Conservation (phyloP, 495 filamentous ascomycete genomes). For the Annulohypoxylon moriforme region DNA sequence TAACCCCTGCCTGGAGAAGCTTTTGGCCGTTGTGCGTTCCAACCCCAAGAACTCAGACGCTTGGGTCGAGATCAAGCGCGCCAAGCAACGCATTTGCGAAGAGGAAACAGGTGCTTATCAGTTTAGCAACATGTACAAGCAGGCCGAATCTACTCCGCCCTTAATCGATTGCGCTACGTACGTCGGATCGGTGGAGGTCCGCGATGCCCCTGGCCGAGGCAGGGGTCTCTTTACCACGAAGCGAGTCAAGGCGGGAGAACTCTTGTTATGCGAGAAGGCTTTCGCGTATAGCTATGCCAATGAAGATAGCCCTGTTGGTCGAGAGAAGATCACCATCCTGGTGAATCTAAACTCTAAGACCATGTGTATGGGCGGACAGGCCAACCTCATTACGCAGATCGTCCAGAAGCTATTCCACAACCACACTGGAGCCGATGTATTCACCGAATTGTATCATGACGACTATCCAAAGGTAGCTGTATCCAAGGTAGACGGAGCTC, state of each 20-base stretch:
- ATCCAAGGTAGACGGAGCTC: slow-evolving; percentile 53
- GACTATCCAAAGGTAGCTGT: slow-evolving; percentile 43
- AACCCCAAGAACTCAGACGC: slow-evolving; percentile 48
- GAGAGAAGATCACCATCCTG: slow-evolving; percentile 42
- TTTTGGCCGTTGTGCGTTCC: slow-evolving; percentile 32
- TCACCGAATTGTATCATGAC: slow-evolving; percentile 60
- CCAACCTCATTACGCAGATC: slow-evolving; percentile 53
- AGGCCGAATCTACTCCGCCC: slow-evolving; percentile 49
- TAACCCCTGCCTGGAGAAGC: slow-evolving; percentile 48
- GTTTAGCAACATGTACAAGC: slow-evolving; percentile 55
- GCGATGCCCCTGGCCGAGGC: slow-evolving; percentile 45
- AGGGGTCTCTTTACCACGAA: slow-evolving; percentile 62
- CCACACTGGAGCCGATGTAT: slow-evolving; percentile 48
- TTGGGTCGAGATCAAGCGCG: slow-evolving; percentile 46
- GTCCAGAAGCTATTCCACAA: slow-evolving; percentile 62
- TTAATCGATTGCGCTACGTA: slow-evolving; percentile 62
- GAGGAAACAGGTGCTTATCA: slow-evolving; percentile 56
- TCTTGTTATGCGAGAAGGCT: slow-evolving; percentile 68
- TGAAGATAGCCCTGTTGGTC: slow-evolving; percentile 3
- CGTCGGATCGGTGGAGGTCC: slow-evolving; percentile 45
- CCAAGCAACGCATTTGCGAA: slow-evolving; percentile 47
- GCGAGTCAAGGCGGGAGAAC: slow-evolving; percentile 62
- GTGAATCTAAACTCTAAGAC: slow-evolving; percentile 50
- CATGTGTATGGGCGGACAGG: slow-evolving; percentile 48
- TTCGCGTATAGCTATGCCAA: slow-evolving; percentile 53